These are phyloP conservation scores for Sporothrix variecibatus DNA, from an alignment of 2,329 filamentous ascomycete species.

Conservation along the genomic window DNA sequence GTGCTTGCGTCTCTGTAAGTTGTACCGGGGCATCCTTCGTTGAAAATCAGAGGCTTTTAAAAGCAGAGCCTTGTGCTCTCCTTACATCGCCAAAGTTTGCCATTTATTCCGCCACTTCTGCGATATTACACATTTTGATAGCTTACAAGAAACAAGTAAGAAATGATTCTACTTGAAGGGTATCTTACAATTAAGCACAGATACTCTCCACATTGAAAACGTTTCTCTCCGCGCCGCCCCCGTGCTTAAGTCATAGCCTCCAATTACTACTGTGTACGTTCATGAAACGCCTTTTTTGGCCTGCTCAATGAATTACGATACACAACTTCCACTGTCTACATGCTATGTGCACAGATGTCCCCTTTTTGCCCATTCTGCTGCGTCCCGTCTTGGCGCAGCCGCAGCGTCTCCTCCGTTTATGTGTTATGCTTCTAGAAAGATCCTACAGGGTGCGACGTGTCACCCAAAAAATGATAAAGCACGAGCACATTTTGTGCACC, in stretches of 20 bases:
- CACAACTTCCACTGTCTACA: neutral
- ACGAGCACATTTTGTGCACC: neutral
- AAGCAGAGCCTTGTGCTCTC: neutral
- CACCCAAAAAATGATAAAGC: neutral
- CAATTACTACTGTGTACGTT: neutral
- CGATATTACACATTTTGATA: neutral
- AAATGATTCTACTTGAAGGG: too few relatives aligned
- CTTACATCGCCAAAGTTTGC: neutral
- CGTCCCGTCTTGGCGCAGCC: neutral
- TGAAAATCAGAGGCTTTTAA: neutral
- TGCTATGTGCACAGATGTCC: neutral
- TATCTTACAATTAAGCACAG: neutral
- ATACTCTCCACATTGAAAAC: neutral
- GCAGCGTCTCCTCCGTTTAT: neutral
- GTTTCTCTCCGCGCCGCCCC: neutral
- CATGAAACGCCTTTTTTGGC: neutral
- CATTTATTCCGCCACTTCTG: neutral
- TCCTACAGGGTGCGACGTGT: neutral
- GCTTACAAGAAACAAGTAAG: too few relatives aligned
- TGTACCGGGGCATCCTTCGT: neutral
- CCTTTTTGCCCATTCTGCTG: neutral
- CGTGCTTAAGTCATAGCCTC: neutral
- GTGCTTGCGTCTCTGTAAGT: neutral
- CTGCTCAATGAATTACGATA: neutral
- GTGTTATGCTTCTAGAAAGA: neutral